A percentile compares a stretch with the other conserved stretches of the same genome.
Evolutionary conservation across 805 yeast species (phyloP).

Genomic region (Alloascoidea hylecoeti): DNA sequence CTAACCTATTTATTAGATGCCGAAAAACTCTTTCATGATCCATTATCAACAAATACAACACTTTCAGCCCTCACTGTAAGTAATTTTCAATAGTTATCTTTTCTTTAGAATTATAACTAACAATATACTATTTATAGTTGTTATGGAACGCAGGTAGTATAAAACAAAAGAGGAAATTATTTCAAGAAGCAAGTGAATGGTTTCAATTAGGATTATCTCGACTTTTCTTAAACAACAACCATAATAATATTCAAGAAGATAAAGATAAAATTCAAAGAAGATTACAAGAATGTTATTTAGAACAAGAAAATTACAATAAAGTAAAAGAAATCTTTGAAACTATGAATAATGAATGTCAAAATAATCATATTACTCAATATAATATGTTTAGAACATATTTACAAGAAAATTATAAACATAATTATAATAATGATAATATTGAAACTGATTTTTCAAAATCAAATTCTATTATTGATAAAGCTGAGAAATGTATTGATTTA

Average conservation of each 20-base stretch:
- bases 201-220: neutral
- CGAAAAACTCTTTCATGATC: neutral
- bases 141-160: conserved; percentile 1
- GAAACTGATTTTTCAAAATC: neutral
- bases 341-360: neutral
- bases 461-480: neutral
- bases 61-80: neutral
- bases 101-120: neutral
- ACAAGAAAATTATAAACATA: neutral
- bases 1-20: neutral
- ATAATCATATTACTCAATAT: neutral
- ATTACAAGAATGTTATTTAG: neutral
- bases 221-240: neutral
- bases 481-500: neutral
- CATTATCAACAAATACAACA: neutral
- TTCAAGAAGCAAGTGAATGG: neutral
- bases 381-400: neutral
- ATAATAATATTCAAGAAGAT: too few species aligned
- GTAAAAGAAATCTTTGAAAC: neutral
- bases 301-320: neutral
- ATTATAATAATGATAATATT: neutral
- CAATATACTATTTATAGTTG: neutral
- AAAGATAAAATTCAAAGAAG: neutral
- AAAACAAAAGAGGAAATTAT: neutral
- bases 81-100: too few species aligned